Conservation (phyloP, 2,329 filamentous ascomycete species). For the Sphaerulina vaccinii region DNA sequence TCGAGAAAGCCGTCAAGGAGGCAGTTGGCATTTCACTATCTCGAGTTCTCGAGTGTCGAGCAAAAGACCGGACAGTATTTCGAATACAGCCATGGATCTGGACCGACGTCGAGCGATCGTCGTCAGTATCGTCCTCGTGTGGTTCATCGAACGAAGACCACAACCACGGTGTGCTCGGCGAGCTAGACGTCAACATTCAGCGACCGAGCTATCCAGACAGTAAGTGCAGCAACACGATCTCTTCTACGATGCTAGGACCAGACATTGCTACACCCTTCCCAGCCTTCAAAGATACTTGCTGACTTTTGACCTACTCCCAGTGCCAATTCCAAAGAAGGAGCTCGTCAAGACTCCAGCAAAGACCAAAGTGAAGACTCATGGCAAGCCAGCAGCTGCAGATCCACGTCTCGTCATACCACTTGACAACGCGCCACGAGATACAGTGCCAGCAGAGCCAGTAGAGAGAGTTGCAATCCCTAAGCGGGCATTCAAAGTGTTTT, state of each 20-base stretch:
- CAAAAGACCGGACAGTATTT: slow-evolving; percentile 41
- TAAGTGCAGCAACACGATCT: too few relatives aligned
- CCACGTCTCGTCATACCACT: slow-evolving; percentile 9
- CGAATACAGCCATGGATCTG: slow-evolving; percentile 53
- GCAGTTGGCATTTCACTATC: slow-evolving; percentile 24
- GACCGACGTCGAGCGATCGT: slow-evolving; percentile 34
- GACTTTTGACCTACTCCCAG: too few relatives aligned
- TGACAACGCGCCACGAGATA: not conserved
- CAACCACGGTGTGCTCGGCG: slow-evolving; percentile 8
- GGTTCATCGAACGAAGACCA: not conserved
- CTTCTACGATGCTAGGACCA: too few relatives aligned
- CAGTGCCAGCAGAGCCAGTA: not conserved
- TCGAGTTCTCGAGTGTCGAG: slow-evolving; percentile 30
- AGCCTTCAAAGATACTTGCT: too few relatives aligned
- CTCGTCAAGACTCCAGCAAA: slow-evolving; percentile 17
- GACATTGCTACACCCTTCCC: too few relatives aligned
- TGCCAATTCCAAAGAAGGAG: slow-evolving; percentile 12
- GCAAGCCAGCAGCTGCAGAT: slow-evolving; percentile 19
- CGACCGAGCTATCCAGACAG: slow-evolving; percentile 9
- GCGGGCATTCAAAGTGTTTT: slow-evolving; percentile 43
- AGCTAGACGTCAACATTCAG: slow-evolving; percentile 21
- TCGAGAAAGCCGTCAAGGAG: slow-evolving; percentile 19
- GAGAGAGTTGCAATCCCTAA: slow-evolving; percentile 23
- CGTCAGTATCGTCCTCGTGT: not conserved
- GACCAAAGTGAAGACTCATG: slow-evolving; percentile 30